Base-by-base conservation (phyloP, 768 basidiomycete species). In the Suillus bovinus region DNA sequence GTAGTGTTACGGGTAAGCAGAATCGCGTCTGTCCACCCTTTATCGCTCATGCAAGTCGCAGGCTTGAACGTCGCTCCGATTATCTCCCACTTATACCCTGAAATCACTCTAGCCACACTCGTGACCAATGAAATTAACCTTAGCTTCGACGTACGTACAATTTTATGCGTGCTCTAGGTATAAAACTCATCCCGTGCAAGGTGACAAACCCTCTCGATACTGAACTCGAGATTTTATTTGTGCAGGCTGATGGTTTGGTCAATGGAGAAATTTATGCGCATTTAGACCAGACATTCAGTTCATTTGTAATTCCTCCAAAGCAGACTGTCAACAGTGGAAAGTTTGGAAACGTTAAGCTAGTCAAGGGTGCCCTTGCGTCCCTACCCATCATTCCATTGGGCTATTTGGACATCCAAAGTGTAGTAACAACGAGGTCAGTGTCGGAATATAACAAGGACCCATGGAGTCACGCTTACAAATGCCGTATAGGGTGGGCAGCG, bases 311-410 rank as follows among this genome's bases (percentile, higher is more conserved):
- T 10, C 86, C 86, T 0, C 78, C 87, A 1, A 82, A 83, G 17
- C 73, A 82, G 62, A 85, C 84, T 0, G 86, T 83, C 56, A 86
- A 86, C 69, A 87, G 86, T 46, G 89, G 89, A 6, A 69, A 70
- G 5, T 80, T 91, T 61, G 68, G 70, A 2, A 80, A 88, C 52
- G 89, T 90, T 14, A 63, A 84, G 29, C 77, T 91, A 41, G 80
- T 82, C 0, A 76, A 87, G 70, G 89, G 89, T 11, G 84, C 82
- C 0, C n/a, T 82, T 22, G 76, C 70, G 2, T 84, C 88, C 5
- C 77, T 91, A 4, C 78, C 64, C 5, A 87, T 90, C 63, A 82
- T 89, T 47, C 81, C 86, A 0, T 70, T 82, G 17, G 82, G 78
- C 11, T 68, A 74, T 39, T 75, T 90, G 60, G 89, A 91, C 63